phyloP scores from a whole-genome alignment of 495 filamentous ascomycete species.

The Penicillium tannophilum region DNA sequence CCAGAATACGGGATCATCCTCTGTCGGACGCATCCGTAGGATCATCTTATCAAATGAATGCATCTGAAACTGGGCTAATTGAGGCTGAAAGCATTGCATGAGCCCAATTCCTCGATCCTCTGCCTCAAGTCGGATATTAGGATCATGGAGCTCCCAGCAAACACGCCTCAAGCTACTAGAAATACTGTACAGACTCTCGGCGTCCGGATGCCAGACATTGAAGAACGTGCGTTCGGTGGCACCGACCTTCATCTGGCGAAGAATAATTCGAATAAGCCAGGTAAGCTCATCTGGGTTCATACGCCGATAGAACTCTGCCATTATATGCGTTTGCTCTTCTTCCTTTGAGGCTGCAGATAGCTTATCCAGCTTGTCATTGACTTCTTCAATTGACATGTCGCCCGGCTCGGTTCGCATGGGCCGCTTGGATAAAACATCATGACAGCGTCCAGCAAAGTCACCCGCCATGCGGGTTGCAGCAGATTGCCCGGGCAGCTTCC shows the following conservation, averaged over 20 bases:
- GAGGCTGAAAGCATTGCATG: constrained; percentile 97
- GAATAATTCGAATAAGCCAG: constrained; percentile 93
- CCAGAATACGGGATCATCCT: constrained; percentile 81
- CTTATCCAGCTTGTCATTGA: constrained; percentile 83
- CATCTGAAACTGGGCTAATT: constrained; percentile 95
- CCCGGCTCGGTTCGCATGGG: constrained; percentile 75
- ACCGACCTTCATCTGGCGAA: constrained; percentile 97
- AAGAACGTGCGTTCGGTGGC: constrained; percentile 93
- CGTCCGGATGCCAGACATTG: constrained; percentile 91
- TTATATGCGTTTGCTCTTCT: constrained; percentile 76
- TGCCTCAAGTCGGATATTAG: constrained; percentile 69
- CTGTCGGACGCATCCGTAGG: constrained; percentile 64
- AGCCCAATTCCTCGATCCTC: constrained; percentile 74
- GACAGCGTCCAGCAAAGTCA: constrained; percentile 89
- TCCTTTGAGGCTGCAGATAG: constrained; percentile 77
- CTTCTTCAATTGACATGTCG: constrained; percentile 80
- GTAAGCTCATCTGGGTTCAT: constrained; percentile 94
- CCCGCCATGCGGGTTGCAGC: constrained; percentile 68
- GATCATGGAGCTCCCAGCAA: constrained; percentile 92
- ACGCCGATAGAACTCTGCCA: constrained; percentile 77
- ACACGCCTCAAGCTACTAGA: constrained; percentile 88
- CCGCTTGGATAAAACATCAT: constrained; percentile 82
- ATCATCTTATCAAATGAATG: constrained; percentile 84
- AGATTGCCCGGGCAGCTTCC: constrained; percentile 82
- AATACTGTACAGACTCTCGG: constrained; percentile 85